phyloP scores from a whole-genome alignment of 2,329 filamentous ascomycete species.

The Hymenoscyphus albidus region DNA sequence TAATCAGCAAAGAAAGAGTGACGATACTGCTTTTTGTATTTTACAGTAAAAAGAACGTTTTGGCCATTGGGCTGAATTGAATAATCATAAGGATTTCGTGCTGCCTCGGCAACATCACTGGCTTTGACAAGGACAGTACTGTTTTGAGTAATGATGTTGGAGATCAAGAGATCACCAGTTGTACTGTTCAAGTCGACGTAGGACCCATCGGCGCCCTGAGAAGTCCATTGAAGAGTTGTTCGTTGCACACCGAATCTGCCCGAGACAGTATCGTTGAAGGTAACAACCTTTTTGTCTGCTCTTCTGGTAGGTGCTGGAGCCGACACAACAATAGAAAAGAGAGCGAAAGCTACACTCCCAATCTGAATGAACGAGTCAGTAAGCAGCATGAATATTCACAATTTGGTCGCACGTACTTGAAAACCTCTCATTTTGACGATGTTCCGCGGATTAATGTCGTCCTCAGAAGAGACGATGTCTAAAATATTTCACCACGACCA shows the following conservation, averaged over 20 bases:
- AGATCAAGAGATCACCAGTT: conserved; percentile 53
- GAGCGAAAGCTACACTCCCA: not conserved
- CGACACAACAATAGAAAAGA: conserved; percentile 4
- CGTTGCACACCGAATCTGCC: conserved; percentile 22
- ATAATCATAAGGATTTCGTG: conserved; percentile 49
- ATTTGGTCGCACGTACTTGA: not conserved
- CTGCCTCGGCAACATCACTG: conserved; percentile 48
- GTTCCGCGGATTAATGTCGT: not conserved
- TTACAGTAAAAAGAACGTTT: conserved; percentile 58
- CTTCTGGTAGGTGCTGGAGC: not conserved
- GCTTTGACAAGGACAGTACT: conserved; percentile 55
- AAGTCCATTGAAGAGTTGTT: conserved; percentile 46
- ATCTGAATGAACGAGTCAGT: not conserved
- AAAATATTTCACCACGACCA: not conserved
- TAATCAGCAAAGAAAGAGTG: conserved; percentile 67
- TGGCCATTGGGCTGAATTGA: conserved; percentile 58
- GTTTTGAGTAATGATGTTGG: conserved; percentile 57
- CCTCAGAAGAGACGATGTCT: not conserved
- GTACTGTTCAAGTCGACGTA: conserved; percentile 49
- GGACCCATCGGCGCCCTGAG: conserved; percentile 56
- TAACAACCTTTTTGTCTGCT: conserved; percentile 24
- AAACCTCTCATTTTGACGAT: not conserved
- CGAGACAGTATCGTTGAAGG: conserved; percentile 27
- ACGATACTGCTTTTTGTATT: conserved; percentile 65
- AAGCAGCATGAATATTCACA: not conserved